phyloP scores from a whole-genome alignment of 1,284 basidiomycete species.

The Moniliophthora roreri region DNA sequence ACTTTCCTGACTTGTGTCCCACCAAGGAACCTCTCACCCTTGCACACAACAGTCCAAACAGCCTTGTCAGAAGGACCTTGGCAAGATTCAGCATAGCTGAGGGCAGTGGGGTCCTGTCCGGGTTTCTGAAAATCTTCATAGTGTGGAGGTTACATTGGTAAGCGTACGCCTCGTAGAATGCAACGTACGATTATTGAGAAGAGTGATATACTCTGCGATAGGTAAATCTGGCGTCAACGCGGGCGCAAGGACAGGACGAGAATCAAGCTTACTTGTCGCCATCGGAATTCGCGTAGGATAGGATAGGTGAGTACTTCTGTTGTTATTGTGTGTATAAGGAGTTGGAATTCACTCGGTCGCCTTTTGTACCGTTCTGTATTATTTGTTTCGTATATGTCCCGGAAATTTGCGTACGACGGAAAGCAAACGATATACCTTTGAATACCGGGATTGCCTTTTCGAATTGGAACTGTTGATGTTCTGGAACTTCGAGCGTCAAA shows the following conservation, averaged over 20 bases:
- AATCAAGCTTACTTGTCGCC: conserved; percentile 9
- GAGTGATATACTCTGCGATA: conserved; percentile 39
- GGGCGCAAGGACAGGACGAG: background rate
- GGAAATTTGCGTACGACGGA: background rate
- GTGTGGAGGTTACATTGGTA: too few species aligned
- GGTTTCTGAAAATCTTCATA: conserved; percentile 49
- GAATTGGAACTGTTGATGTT: background rate
- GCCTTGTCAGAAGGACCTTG: conserved; percentile 40
- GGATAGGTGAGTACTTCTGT: too few species aligned
- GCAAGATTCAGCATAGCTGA: conserved; percentile 36
- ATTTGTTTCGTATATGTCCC: background rate
- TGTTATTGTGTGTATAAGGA: background rate
- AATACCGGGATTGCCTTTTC: background rate
- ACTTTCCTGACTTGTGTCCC: conserved; percentile 2
- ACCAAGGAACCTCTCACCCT: conserved; percentile 37
- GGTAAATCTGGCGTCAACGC: background rate
- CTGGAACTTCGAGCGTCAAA: background rate
- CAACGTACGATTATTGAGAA: conserved; percentile 52
- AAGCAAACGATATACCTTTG: conserved; percentile 1
- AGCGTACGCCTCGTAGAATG: background rate
- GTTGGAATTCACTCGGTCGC: background rate
- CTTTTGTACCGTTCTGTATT: background rate
- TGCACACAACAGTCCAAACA: conserved; percentile 54
- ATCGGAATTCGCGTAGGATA: background rate
- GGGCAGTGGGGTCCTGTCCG: conserved; percentile 15